These are phyloP conservation scores for Aspergillus flavus DNA, from an alignment of 2,329 filamentous ascomycete species.

Conservation along the genomic window DNA sequence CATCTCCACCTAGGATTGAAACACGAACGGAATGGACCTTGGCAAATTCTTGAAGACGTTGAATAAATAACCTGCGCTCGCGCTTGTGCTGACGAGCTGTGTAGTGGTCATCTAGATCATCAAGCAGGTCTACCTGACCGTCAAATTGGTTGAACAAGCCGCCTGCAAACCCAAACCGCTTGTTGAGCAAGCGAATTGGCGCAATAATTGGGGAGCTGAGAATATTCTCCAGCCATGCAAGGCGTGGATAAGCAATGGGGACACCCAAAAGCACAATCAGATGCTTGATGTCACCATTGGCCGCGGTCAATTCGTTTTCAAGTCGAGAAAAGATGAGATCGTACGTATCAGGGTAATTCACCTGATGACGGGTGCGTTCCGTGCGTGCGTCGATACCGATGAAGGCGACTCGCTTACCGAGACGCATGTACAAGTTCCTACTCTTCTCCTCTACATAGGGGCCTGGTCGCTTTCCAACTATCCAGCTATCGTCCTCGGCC, in stretches of 20 bases:
- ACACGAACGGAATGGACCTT: conserved; percentile 59
- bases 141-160: conserved; percentile 93
- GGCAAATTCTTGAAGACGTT: conserved; percentile 63
- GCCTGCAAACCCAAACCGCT: conserved; percentile 83
- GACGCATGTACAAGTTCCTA: conserved; percentile 63
- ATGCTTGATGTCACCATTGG: conserved; percentile 62
- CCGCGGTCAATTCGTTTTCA: conserved; percentile 52
- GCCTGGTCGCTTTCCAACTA: conserved; percentile 73
- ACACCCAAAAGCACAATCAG: conserved; percentile 67
- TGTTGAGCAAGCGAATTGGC: conserved; percentile 85
- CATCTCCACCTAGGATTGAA: conserved; percentile 66
- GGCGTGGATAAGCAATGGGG: conserved; percentile 70
- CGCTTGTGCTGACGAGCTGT: conserved; percentile 88
- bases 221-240: conserved; percentile 97
- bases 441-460: conserved; percentile 66
- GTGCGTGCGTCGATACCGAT: conserved; percentile 63
- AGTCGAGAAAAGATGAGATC: conserved; percentile 61
- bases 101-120: conserved; percentile 73
- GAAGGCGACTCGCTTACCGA: conserved; percentile 67
- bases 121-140: conserved; percentile 68
- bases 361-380: conserved; percentile 85
- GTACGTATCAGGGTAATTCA: conserved; percentile 78
- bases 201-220: conserved; percentile 83
- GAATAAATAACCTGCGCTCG: conserved; percentile 74
- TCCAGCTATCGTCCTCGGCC: conserved; percentile 70